These are phyloP conservation scores for Pisolithus thermaeus DNA, from an alignment of 1,284 basidiomycete species.

Conservation along the genomic window DNA sequence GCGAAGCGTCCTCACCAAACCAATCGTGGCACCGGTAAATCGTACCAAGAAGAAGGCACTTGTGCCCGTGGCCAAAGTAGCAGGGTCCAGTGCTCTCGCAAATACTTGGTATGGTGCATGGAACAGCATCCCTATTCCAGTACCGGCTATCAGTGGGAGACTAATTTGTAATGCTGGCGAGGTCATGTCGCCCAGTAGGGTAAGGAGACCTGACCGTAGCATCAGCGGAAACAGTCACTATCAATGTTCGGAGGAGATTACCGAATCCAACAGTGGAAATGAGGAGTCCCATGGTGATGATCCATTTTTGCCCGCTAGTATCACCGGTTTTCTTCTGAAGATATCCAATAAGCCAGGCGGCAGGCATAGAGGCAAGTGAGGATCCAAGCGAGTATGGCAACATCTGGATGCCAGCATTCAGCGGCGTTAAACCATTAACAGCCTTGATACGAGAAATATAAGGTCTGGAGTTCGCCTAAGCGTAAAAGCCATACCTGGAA, in stretches of 20 bases:
- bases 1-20: slow-evolving; percentile 48
- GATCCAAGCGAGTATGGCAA: slow-evolving; percentile 78
- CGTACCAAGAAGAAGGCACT: slow-evolving; percentile 79
- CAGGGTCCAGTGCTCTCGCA: slow-evolving; percentile 52
- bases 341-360: slow-evolving; percentile 68
- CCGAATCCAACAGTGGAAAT: slow-evolving; percentile 68
- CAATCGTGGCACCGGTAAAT: slow-evolving; percentile 76
- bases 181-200: slow-evolving; percentile 50
- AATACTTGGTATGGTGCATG: slow-evolving; percentile 79
- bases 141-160: slow-evolving; percentile 65
- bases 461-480: slow-evolving; percentile 1
- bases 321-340: slow-evolving; percentile 52
- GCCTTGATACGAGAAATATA: slow-evolving; percentile 37
- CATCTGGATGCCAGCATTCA: slow-evolving; percentile 65
- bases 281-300: slow-evolving; percentile 56
- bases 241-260: slow-evolving; percentile 29
- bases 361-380: slow-evolving; percentile 74
- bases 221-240: slow-evolving; percentile 5
- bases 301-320: slow-evolving; percentile 57
- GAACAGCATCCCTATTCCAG: slow-evolving; percentile 75
- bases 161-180: slow-evolving; percentile 38
- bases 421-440: slow-evolving; percentile 57
- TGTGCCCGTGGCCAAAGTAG: slow-evolving; percentile 69
- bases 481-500: slow-evolving; percentile 52
- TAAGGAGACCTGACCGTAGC: slow-evolving; percentile 52